Conservation (phyloP, 2,329 filamentous ascomycete species). For the Fusarium sp. region DNA sequence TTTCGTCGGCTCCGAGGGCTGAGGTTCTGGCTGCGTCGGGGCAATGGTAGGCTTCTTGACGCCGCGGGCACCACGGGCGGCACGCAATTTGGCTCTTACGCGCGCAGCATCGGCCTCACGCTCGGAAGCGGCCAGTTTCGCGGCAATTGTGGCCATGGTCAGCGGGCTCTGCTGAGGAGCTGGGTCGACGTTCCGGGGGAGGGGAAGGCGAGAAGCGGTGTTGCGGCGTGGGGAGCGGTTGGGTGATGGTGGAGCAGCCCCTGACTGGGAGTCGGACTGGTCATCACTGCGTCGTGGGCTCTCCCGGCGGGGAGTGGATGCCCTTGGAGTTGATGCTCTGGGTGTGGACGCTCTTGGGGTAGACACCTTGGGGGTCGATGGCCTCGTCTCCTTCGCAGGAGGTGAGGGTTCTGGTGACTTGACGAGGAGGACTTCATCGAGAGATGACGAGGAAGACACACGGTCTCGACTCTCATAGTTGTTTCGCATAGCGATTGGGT, state of each 20-base stretch:
- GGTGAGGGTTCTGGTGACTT: constrained; percentile 40
- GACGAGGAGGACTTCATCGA: constrained; percentile 54
- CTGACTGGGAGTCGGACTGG: constrained; percentile 30
- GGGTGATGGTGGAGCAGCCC: constrained; percentile 28
- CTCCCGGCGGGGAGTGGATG: constrained; percentile 36
- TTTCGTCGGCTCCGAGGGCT: constrained; percentile 12
- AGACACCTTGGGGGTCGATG: constrained; percentile 16
- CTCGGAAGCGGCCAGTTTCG: constrained; percentile 76
- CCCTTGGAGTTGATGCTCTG: constrained; percentile 24
- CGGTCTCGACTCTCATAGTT: constrained; percentile 39
- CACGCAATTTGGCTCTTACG: constrained; percentile 74
- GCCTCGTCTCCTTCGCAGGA: constrained; percentile 21
- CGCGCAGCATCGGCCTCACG: constrained; percentile 75
- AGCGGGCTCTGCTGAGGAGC: constrained; percentile 69
- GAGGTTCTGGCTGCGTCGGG: constrained; percentile 40
- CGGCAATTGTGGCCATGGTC: constrained; percentile 74
- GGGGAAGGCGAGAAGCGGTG: constrained; percentile 41
- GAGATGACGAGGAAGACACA: constrained; percentile 50
- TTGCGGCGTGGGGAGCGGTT: constrained; percentile 39
- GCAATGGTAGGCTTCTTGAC: constrained; percentile 51
- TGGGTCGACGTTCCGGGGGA: constrained; percentile 57
- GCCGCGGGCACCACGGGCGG: constrained; percentile 60
- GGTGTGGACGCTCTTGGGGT: constrained; percentile 15
- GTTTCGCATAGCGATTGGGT: constrained; percentile 16
- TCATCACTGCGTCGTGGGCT: constrained; percentile 33